Percentiles rank a stretch among this genome's conserved stretches.
These are phyloP conservation scores for Metschnikowia peoriensis DNA, from an alignment of 805 yeast genomes.

Conservation along the genomic window DNA sequence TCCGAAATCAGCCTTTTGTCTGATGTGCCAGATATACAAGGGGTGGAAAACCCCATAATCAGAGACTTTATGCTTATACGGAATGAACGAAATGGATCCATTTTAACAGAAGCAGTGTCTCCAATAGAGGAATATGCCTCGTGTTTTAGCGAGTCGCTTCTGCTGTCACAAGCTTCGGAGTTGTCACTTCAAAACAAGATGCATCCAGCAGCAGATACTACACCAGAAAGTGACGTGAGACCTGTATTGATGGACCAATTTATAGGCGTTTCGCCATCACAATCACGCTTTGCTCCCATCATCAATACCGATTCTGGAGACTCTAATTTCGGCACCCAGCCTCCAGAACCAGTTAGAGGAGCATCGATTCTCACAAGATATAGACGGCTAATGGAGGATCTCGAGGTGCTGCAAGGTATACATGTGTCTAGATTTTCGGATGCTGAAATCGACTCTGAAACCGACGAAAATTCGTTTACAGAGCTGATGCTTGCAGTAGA, in stretches of 20 bases:
- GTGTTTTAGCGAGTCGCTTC: constrained; percentile 1
- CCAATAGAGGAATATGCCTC: background rate
- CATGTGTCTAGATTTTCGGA: background rate
- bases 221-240: background rate
- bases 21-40: background rate
- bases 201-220: background rate
- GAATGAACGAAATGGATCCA: background rate
- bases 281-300: background rate
- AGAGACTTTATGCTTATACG: constrained; percentile 3
- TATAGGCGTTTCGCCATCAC: background rate
- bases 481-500: constrained; percentile 8
- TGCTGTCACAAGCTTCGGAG: constrained; percentile 3
- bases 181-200: background rate
- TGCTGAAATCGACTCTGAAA: background rate
- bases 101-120: background rate
- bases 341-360: background rate
- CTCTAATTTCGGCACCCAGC: background rate
- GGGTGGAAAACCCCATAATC: constrained; percentile 4
- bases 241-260: background rate
- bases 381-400: constrained; percentile 2
- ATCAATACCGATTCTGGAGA: background rate
- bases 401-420: constrained; percentile 7
- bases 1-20: background rate
- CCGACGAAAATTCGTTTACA: constrained; percentile 4
- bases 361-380: background rate